These are phyloP conservation scores for Fusarium falciforme DNA, from an alignment of 2,329 filamentous ascomycete species.

Conservation along the genomic window DNA sequence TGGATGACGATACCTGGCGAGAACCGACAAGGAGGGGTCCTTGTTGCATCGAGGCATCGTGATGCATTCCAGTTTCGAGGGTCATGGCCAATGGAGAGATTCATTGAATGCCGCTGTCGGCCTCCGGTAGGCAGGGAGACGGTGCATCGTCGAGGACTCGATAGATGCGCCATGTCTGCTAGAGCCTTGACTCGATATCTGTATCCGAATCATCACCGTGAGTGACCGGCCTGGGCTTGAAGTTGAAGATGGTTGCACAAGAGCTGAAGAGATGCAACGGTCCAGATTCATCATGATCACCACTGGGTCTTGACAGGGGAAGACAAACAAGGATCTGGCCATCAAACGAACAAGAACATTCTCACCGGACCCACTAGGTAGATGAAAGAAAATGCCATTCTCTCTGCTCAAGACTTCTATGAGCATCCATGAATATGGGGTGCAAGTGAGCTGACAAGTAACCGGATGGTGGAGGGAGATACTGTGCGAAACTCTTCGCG, in stretches of 20 bases:
- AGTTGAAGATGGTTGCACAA: slow-evolving; percentile 14
- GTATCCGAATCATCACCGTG: background rate
- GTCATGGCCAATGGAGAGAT: slow-evolving; percentile 7
- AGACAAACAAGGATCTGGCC: background rate
- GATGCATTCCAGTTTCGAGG: slow-evolving; percentile 44
- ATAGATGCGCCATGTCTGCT: background rate
- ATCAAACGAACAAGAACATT: background rate
- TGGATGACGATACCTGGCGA: slow-evolving; percentile 22
- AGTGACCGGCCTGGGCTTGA: background rate
- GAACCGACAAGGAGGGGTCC: slow-evolving; percentile 22
- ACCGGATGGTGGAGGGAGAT: background rate
- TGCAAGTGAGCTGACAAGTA: background rate
- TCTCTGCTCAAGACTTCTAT: slow-evolving; percentile 18
- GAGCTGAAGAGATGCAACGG: background rate
- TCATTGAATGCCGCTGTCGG: slow-evolving; percentile 1
- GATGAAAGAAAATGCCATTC: background rate
- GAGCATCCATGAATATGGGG: background rate
- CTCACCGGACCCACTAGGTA: background rate
- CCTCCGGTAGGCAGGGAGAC: slow-evolving; percentile 27
- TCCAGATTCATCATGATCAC: background rate
- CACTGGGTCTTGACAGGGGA: background rate
- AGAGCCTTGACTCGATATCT: background rate
- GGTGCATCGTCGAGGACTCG: background rate
- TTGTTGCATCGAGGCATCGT: slow-evolving; percentile 28
- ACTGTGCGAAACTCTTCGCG: background rate